Base-by-base conservation (phyloP, 352 stramenopile genomes). In the Albugo laibachii region DNA sequence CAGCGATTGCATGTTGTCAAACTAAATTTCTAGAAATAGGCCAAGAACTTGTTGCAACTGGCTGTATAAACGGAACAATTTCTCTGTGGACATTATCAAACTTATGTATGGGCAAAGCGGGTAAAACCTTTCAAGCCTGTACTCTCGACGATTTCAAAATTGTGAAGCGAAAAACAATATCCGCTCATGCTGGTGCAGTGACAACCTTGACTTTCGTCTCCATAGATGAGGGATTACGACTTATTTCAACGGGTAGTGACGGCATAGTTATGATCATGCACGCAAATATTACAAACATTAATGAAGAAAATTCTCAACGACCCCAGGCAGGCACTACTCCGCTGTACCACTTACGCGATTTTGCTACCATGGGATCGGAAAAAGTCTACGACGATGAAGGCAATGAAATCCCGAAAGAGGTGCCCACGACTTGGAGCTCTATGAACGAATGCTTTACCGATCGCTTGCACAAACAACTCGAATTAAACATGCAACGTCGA, bases 261-360 rank as follows among this genome's bases (percentile, higher is more conserved):
- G 69, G 69, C 21, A 77, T 62, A 46, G 66, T 83, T 5, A 83
- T 77, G 41, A 40, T 83, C 15, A 40, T 86, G 19, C 73, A 88
- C 14, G 55, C 86, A 1, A 60, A 68, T 12, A 52, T 83, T 24
- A 19, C 37, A 10, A n/a, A 42, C 10, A 16, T n/a, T 16, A 13
- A 11, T 56, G 24, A 50, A 58, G 36, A 34, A 36, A 18, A 31
- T 56, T 37, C 38, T 38, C 13, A 38, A 55, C n/a, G 47, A 45
- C 12, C 16, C 6, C 49, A 65, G 41, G 39, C 45, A 0, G 50
- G 27, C 4, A 70, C 73, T 60, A 80, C 59, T 27, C 60, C 72
- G 1, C 46, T 83, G 0, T 86, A 81, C 52, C 51, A 74, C 39
- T 3, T 8, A 31, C 24, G 24, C 3, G 81, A 60, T 45, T 48